phyloP scores from a whole-genome alignment of 352 stramenopile genomes.

The Phytophthora fragariae region DNA sequence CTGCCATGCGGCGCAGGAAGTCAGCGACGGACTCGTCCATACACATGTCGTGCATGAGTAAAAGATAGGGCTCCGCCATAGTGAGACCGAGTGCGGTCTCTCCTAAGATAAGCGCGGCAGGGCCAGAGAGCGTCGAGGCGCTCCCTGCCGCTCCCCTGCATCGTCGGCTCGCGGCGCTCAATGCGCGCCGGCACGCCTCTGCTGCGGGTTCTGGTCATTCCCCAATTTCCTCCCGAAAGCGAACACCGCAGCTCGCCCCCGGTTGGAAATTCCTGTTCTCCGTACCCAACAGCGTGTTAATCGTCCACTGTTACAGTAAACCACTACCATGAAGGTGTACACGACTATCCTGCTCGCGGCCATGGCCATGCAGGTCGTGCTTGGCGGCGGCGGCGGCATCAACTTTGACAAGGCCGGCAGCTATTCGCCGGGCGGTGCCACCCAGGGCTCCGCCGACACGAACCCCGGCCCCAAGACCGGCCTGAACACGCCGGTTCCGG shows the following conservation, averaged over 20 bases:
- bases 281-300: slow-evolving; percentile 34
- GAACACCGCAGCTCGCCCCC: slow-evolving; percentile 25
- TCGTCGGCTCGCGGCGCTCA: slow-evolving; percentile 25
- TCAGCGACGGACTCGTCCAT: slow-evolving; percentile 30
- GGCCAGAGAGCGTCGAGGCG: slow-evolving; percentile 12
- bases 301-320: slow-evolving; percentile 30
- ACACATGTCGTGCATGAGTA: slow-evolving; percentile 29
- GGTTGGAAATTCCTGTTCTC: slow-evolving; percentile 34
- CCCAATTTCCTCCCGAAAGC: slow-evolving; percentile 41
- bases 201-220: slow-evolving; percentile 26
- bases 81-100: slow-evolving; percentile 24
- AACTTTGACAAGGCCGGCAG: slow-evolving; percentile 34
- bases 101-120: slow-evolving; percentile 30
- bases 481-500: slow-evolving; percentile 25
- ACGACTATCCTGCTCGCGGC: slow-evolving; percentile 42
- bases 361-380: slow-evolving; percentile 49
- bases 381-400: slow-evolving; percentile 41
- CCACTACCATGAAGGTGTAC: slow-evolving; percentile 47
- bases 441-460: slow-evolving; percentile 15
- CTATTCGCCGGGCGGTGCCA: slow-evolving; percentile 18
- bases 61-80: slow-evolving; percentile 25
- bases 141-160: slow-evolving; percentile 32
- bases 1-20: slow-evolving; percentile 12
- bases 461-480: slow-evolving; percentile 27
- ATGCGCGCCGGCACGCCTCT: slow-evolving; percentile 1